Evolutionary conservation across 2,329 filamentous ascomycete genomes (phyloP).

Genomic region (Monilinia fructicola): DNA sequence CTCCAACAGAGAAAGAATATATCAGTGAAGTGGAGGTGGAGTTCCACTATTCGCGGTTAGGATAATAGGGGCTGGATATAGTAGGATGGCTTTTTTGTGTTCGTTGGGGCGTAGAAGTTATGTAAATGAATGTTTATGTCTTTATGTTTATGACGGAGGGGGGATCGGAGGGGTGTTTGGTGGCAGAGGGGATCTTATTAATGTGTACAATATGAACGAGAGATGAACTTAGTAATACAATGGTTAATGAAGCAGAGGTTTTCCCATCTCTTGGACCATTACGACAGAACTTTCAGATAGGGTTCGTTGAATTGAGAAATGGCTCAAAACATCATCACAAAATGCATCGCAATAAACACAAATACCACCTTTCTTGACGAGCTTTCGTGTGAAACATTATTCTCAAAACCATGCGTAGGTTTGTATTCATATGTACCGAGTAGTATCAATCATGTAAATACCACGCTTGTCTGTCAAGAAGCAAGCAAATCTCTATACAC

Average conservation of each 20-base stretch:
- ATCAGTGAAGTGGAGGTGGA: not conserved
- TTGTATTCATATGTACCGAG: slow-evolving; percentile 8
- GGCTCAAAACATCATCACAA: not conserved
- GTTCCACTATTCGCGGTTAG: not conserved
- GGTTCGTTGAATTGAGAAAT: not conserved
- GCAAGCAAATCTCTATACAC: slow-evolving; percentile 8
- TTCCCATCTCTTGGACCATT: not conserved
- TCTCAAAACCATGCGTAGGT: not conserved
- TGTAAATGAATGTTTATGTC: slow-evolving; percentile 15
- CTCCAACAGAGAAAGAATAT: not conserved
- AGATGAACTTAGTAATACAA: slow-evolving; percentile 1
- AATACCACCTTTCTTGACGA: not conserved
- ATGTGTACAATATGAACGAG: slow-evolving; percentile 3
- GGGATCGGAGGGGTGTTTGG: not conserved
- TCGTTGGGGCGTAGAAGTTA: not conserved
- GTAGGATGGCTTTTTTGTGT: not conserved
- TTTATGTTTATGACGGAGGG: not conserved
- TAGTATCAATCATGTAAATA: not conserved
- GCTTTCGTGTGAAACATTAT: not conserved
- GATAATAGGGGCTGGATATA: not conserved
- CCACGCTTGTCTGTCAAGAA: not conserved
- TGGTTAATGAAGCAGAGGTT: not conserved
- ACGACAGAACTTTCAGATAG: too few relatives aligned
- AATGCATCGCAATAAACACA: too few relatives aligned
- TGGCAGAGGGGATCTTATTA: not conserved